Percentiles rank a stretch among this genome's conserved stretches.
Conservation (phyloP, 768 basidiomycete species). For the Trametes cingulata region DNA sequence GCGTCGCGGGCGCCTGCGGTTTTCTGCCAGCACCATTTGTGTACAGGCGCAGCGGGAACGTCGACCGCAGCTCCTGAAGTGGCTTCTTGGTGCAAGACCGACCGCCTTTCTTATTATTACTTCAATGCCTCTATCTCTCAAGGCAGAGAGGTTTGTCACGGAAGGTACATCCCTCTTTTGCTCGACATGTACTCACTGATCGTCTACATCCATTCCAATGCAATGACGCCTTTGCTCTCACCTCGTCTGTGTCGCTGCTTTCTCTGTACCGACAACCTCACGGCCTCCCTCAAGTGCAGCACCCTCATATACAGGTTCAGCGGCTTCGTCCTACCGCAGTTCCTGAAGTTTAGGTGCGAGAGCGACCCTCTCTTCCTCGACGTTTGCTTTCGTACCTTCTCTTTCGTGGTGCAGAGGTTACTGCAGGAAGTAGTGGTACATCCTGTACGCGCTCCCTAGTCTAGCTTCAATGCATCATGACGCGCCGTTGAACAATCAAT, state of each 20-base stretch:
- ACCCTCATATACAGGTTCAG: constrained; percentile 18
- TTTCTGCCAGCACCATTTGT: constrained; percentile 30
- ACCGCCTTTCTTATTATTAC: constrained; percentile 31
- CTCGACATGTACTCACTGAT: constrained; percentile 1
- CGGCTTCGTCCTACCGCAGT: constrained; percentile 11
- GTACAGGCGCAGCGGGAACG: constrained; percentile 38
- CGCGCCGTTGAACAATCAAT: no score
- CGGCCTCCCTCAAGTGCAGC: not conserved
- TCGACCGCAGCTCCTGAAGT: constrained; percentile 39
- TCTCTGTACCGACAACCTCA: not conserved
- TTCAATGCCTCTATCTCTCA: constrained; percentile 24
- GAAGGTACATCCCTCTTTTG: constrained; percentile 26
- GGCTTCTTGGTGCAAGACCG: constrained; percentile 35
- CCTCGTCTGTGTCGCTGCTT: not conserved
- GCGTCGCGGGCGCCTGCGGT: not conserved
- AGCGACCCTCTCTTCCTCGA: not conserved
- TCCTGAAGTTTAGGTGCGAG: constrained; percentile 17
- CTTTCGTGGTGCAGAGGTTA: not conserved
- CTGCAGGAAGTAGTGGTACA: not conserved
- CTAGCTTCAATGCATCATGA: no score
- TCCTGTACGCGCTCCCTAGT: not conserved
- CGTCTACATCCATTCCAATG: not conserved
- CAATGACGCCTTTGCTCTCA: not conserved
- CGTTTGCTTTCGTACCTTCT: not conserved
- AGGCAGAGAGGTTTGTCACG: constrained; percentile 33